Evolutionary conservation across 805 yeast genomes (phyloP), one percentile per base, ranked within the genome.

Genomic region (Brettanomyces anomalus): DNA sequence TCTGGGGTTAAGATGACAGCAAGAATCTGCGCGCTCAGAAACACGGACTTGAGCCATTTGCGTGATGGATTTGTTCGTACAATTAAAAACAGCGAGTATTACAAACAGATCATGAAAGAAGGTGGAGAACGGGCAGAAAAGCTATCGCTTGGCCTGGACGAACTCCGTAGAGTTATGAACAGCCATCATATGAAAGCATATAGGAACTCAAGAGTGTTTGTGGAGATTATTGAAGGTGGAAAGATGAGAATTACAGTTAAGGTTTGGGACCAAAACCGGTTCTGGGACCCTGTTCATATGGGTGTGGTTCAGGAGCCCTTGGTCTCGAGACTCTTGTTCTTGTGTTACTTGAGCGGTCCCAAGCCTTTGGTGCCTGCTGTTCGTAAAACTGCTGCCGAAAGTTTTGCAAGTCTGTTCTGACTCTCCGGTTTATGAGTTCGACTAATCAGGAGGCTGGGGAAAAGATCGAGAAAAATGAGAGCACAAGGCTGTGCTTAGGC

Each of bases 61-160:
- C 76, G 84, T 50, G 97, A 93, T 57, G 97, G 97, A 0, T 74
- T 93, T 47, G 74, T 87, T 39, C 81, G 89, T 58, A 78, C 95
- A 16, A 74, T 86, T 38, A 68, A 81, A 59, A 82, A 86, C 31
- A 77, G 77, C 54, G 78, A 82, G 2, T 64, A 71, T 46, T 75
- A 81, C 41, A 78, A 78, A 49, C 60, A 64, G 19, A 53, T 68
- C 28, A 68, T 62, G 13, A 62, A 68, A 5, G 65, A 65, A 28
- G 76, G 70, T 3, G 64, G 60, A 19, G 41, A 36, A 15, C 26
- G n/a, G 13, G n/a, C 33, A 6, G 52, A 51, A 34, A 41, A 42
- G 20, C 36, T 62, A 4, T 33, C 38, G 5, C 16, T 37, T 0
- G 96, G 96, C 1, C 61, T 89, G 11, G 77, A 74, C 33, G 79